These are phyloP conservation scores for Tagetes erecta DNA, from an alignment of 129 eudicot species.

Conservation along the genomic window DNA sequence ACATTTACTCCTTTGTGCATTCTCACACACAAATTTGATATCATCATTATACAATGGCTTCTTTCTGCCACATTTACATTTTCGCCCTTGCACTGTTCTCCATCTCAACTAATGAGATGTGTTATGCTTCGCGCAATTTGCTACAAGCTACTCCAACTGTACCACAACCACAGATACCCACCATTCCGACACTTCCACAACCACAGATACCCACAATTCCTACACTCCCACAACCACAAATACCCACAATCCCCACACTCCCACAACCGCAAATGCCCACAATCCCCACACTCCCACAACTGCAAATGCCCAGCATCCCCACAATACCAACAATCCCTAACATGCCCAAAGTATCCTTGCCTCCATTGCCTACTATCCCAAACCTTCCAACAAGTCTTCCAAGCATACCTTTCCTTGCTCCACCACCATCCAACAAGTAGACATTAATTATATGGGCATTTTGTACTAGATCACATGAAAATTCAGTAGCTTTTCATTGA, in stretches of 20 bases:
- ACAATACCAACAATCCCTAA: neutral
- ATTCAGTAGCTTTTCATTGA: no score
- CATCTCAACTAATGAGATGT: conserved; percentile 9
- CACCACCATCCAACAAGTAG: conserved; percentile 23
- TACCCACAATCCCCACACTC: conserved; percentile 19
- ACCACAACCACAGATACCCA: neutral
- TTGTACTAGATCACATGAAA: no score
- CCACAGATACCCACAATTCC: conserved; percentile 26
- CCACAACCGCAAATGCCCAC: conserved; percentile 30
- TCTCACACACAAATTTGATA: neutral
- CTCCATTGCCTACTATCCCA: conserved; percentile 27
- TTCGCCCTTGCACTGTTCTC: conserved; percentile 13
- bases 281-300: conserved; percentile 12
- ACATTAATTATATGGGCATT: neutral
- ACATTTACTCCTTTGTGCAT: neutral
- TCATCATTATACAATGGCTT: conserved; percentile 15
- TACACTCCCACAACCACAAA: conserved; percentile 30
- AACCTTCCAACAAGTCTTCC: conserved; percentile 30
- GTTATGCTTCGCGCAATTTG: conserved; percentile 31
- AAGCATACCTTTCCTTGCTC: conserved; percentile 18
- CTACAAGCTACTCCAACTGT: conserved; percentile 22
- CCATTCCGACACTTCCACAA: conserved; percentile 5
- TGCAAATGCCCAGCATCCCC: conserved; percentile 20
- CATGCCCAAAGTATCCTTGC: conserved; percentile 18
- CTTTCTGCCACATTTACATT: conserved; percentile 14